Evolutionary conservation across 768 basidiomycete species (phyloP), one percentile per base, ranked within the genome.

Genomic region (Hydnum rufescens): DNA sequence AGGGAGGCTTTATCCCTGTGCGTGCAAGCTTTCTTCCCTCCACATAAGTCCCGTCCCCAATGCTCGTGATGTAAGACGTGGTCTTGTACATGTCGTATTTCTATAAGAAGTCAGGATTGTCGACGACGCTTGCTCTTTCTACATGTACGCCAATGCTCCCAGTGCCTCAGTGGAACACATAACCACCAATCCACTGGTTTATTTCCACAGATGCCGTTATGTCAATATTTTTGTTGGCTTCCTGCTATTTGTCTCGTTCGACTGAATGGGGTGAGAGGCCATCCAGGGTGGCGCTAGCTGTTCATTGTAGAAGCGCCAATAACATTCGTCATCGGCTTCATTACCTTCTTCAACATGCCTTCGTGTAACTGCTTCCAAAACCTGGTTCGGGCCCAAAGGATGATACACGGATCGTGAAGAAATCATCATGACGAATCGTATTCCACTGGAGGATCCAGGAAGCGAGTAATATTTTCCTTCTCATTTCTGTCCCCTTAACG

Each of bases 201-300:
- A 71, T 58, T 81, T 82, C 68, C 83, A 78, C 78, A 67, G 74
- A 28, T 74, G 75, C 3, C 73, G 73, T 60, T 75, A 79, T 1
- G 67, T 73, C 3, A 63, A 71, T 43, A 75, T 82, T 49, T 56
- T 76, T 19, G 69, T 72, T 49, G 74, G 75, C 2, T 82, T 85
- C 62, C 59, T 82, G 81, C 77, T 0, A 75, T 74, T 0, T 79
- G 78, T 3, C 74, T 81, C 18, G 64, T 80, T 16, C 62, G 64
- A 46, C 66, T 78, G 53, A 67, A 74, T 4, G 77, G 74, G 19
- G 64, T 75, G 4, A 62, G 60, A 16, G 78, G n/a, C n/a, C n/a
- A n/a, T n/a, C n/a, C n/a, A 3, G 55, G 61, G 5, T 65, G 64
- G 64, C 39, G 58, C 34, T 65, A 75, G 75, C 64, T 78, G 31